Percentiles rank a stretch among this genome's conserved stretches.
These are phyloP conservation scores for Daldinia eschscholtzii DNA, from an alignment of 2,329 filamentous ascomycete genomes.

Conservation along the genomic window DNA sequence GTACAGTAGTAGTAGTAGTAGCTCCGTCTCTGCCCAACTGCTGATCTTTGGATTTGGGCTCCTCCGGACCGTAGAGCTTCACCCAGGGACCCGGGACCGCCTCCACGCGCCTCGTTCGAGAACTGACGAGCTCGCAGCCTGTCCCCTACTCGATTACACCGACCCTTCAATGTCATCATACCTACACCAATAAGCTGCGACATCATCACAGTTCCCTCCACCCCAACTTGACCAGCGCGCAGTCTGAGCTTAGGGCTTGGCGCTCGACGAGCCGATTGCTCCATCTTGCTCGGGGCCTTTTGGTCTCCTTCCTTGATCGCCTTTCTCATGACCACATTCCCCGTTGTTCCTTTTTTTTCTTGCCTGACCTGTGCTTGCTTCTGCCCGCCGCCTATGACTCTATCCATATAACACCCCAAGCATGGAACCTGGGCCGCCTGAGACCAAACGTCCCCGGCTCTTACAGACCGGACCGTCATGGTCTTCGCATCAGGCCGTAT, in stretches of 20 bases:
- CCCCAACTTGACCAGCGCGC: constrained; percentile 46
- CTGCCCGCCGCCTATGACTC: constrained; percentile 52
- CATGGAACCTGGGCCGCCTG: constrained; percentile 72
- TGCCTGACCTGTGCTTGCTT: constrained; percentile 53
- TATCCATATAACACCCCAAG: constrained; percentile 60
- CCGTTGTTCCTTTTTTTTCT: constrained; percentile 50
- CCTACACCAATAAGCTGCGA: constrained; percentile 43
- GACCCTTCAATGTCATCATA: constrained; percentile 47
- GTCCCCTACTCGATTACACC: constrained; percentile 45
- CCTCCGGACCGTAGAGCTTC: constrained; percentile 45
- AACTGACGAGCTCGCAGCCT: constrained; percentile 44
- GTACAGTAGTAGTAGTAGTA: constrained; percentile 41
- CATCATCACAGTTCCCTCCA: constrained; percentile 41
- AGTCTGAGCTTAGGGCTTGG: constrained; percentile 48
- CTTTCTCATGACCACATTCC: constrained; percentile 55
- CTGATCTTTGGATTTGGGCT: constrained; percentile 52
- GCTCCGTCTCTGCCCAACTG: constrained; percentile 55
- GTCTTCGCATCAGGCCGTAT: constrained; percentile 61
- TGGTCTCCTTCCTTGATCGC: constrained; percentile 51
- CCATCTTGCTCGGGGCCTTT: constrained; percentile 46
- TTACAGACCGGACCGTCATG: constrained; percentile 60
- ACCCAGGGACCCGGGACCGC: constrained; percentile 49
- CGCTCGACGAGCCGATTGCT: constrained; percentile 46
- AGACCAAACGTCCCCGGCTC: constrained; percentile 71
- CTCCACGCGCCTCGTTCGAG: constrained; percentile 46